Evolutionary conservation across 768 basidiomycete species (phyloP).

Genomic region (Russula virescens): DNA sequence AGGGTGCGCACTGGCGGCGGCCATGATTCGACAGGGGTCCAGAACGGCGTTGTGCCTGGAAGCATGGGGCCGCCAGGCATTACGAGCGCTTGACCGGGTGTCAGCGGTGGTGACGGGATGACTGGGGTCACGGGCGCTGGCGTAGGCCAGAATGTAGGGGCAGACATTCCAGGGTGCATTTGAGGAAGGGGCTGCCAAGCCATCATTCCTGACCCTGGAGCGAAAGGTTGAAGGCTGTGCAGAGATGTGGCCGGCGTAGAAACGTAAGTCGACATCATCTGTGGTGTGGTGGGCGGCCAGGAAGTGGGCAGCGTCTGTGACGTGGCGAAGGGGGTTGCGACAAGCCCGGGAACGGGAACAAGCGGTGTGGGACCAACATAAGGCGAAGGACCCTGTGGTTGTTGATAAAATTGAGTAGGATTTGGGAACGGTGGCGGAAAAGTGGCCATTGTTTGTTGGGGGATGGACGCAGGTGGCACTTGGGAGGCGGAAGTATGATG

Average conservation of each 20-base stretch:
- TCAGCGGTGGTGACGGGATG: slow-evolving; percentile 9
- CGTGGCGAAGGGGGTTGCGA: slow-evolving; percentile 14
- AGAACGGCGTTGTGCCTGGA: slow-evolving; percentile 8
- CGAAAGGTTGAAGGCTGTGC: neutral
- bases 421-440: neutral
- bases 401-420: slow-evolving; percentile 7
- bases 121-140: neutral
- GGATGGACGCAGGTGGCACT: neutral
- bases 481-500: neutral
- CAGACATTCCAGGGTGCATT: neutral
- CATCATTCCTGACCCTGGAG: neutral
- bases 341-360: slow-evolving; percentile 1
- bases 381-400: slow-evolving; percentile 4
- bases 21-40: slow-evolving; percentile 17
- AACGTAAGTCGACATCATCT: slow-evolving; percentile 3
- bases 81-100: neutral
- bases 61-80: slow-evolving; percentile 3
- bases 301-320: slow-evolving; percentile 10
- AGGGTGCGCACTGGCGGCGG: slow-evolving; percentile 15
- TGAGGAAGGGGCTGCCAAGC: slow-evolving; percentile 1
- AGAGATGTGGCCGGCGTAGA: slow-evolving; percentile 3
- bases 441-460: slow-evolving; percentile 1
- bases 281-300: slow-evolving; percentile 15
- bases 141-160: neutral
- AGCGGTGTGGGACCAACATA: slow-evolving; percentile 13